These are phyloP conservation scores for Euphorbia schlechtendalii DNA, from an alignment of 441 rosid species.

Conservation along the genomic window DNA sequence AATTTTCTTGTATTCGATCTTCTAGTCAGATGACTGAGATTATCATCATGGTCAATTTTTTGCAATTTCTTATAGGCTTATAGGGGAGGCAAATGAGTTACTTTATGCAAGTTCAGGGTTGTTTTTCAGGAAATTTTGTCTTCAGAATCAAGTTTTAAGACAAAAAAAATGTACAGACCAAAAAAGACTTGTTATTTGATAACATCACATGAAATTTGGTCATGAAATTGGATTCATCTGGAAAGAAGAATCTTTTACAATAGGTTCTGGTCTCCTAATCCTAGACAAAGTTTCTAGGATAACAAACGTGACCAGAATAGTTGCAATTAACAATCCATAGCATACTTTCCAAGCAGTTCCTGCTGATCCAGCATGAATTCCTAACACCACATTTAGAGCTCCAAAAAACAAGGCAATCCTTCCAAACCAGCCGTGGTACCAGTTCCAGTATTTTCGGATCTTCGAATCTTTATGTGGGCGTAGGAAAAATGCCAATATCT, in stretches of 20 bases:
- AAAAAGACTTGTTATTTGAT: no score
- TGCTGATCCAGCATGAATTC: conserved; percentile 51
- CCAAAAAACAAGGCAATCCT: conserved; percentile 74
- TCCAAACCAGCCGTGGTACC: conserved; percentile 87
- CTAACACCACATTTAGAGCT: conserved; percentile 59
- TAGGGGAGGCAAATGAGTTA: no score
- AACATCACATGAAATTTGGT: conserved; percentile 2
- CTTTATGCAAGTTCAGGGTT: no score
- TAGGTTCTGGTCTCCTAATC: conserved; percentile 36
- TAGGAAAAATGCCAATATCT: conserved; percentile 78
- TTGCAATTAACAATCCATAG: conserved; percentile 55
- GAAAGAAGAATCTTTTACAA: conserved; percentile 33
- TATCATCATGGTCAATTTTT: neutral
- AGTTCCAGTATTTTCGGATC: conserved; percentile 70
- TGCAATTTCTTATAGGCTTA: no score
- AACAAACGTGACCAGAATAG: conserved; percentile 43
- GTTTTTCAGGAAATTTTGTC: no score
- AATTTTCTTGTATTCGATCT: neutral
- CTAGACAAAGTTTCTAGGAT: conserved; percentile 47
- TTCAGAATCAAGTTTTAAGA: no score
- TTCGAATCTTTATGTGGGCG: conserved; percentile 70
- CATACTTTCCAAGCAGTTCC: conserved; percentile 65
- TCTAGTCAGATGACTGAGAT: neutral
- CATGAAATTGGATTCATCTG: conserved; percentile 61
- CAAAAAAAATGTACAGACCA: no score